These are phyloP conservation scores for Aspergillus quadrilineatus DNA, from an alignment of 2,329 filamentous ascomycete genomes.

Conservation along the genomic window DNA sequence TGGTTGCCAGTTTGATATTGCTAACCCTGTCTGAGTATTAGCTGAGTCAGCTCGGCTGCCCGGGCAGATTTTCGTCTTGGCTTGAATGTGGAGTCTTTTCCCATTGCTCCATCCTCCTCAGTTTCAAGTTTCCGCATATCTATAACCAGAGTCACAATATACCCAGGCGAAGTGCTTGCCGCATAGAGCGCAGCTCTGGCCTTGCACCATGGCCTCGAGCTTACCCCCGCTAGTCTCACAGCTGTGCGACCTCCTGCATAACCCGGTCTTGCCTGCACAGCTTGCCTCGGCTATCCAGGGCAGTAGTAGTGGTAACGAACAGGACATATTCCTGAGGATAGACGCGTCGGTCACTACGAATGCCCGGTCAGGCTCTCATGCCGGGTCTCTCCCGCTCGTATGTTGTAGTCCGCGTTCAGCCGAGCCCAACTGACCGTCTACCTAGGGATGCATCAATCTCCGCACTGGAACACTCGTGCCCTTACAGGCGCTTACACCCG, in stretches of 20 bases:
- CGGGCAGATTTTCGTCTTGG: slow-evolving; percentile 15
- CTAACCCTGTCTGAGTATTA: background rate
- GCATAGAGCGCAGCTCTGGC: too few relatives aligned
- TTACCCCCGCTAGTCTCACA: slow-evolving; percentile 12
- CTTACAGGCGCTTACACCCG: background rate
- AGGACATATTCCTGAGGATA: slow-evolving; percentile 11
- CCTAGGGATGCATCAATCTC: slow-evolving; percentile 18
- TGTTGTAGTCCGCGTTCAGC: too few relatives aligned
- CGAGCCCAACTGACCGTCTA: background rate
- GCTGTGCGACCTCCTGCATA: slow-evolving; percentile 14
- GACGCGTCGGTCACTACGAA: slow-evolving; percentile 9
- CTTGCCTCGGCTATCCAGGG: slow-evolving; percentile 8
- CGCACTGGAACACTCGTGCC: slow-evolving; percentile 6
- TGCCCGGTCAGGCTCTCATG: background rate
- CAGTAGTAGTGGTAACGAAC: background rate
- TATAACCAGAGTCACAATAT: too few relatives aligned
- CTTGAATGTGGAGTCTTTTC: background rate
- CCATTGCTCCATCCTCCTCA: background rate
- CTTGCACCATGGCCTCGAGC: background rate
- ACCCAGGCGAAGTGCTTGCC: too few relatives aligned
- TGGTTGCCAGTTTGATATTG: too few relatives aligned
- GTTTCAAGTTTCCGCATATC: background rate
- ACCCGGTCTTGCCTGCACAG: slow-evolving; percentile 11
- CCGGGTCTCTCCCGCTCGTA: background rate
- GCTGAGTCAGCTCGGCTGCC: slow-evolving; percentile 16